Base-by-base conservation (phyloP, 164 flowering plant species). In the Akebia trifoliata region DNA sequence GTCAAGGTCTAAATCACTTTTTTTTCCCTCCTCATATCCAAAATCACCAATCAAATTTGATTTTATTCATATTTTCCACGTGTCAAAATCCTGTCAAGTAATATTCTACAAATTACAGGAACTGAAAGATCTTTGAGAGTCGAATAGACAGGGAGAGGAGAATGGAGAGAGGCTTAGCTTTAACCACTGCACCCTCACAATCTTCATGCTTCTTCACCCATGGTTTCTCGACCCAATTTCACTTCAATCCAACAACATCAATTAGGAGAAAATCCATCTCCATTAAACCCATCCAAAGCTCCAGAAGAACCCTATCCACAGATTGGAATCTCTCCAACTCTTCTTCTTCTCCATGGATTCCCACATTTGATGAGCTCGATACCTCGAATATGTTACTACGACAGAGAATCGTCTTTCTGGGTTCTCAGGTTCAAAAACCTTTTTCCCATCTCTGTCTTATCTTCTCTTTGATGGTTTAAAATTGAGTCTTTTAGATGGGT, bases 341-440 rank as follows among this genome's bases (percentile, higher is more conserved):
- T 38, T 18, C 78, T 40, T 59, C n/a, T 20, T 28, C 69, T 46
- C 66, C 85, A 10, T 59, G 69, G 79, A 59, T 81, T 63, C 91
- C 91, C 32, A 78, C 71, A 63, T 74, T 85, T 54, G 93, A 89
- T 61, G 95, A 92, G 45, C 82, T 92, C 5, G 96, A 92, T 50
- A 66, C 84, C 53, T 78, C 85, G 64, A 87, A 87, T 66, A 84
- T 83, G 98, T 87, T 92, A 62, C 91, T 92, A 30, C 90, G 91
- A 32, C 98, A 92, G 67, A 62, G 98, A 62, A 89, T 92, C 57
- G 56, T 92, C 68, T 92, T 89, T 66, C 62, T 92, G 70, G 95
- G 96, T 17, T 71, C 87, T 54, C 85, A 80, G 94, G 98, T 89
- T 40, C 54, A 18, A 30, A n/a, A n/a, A n/a, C n/a, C n/a, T n/a